Base-by-base conservation (phyloP, 768 basidiomycete species). In the Lentinus tigrinus region DNA sequence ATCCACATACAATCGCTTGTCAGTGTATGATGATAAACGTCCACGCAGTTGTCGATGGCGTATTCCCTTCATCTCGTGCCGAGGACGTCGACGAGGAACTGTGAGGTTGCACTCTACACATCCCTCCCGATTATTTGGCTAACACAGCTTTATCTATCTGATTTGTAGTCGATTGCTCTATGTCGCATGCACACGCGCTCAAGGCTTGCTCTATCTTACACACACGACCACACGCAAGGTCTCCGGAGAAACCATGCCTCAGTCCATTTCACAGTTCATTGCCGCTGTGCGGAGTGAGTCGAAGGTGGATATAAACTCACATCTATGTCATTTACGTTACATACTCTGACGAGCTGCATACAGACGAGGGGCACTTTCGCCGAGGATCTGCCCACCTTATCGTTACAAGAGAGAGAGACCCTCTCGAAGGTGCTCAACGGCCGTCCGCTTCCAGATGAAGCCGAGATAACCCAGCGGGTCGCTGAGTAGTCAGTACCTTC, bases 141-240 rank as follows among this genome's bases (percentile, higher is more conserved):
- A 27, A 47, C 43, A 38, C 17, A 26, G 14, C 24, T 52, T 9
- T 16, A 34, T 51, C 23, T 52, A 6, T 27, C 36, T 10, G 16
- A n/a, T 23, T 27, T 31, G 3, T 58, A 93, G 93, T 55, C 88
- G 93, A 13, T 72, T 95, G 54, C 80, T 94, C 16, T 95, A 94
- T 66, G 93, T 95, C 8, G 93, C 90, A 0, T 93, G 91, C 72
- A 95, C 93, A 5, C 82, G 93, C 10, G 93, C 93, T 0, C 88
- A 94, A 67, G 76, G 77, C 11, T 76, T 91, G 8, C 72, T 92
- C 13, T 88, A 88, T 68, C 67, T 90, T 27, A 75, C 81, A 1
- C 74, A 84, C 61, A 72, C 78, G 8, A 67, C 67, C 10, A 73
- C 74, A 46, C 78, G 89, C 19, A 81, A 79, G 73, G 71, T 80